Evolutionary conservation across 1,139 yeast genomes (phyloP), one percentile per base, ranked within the genome.

Genomic region (Blastobotrys indianensis): DNA sequence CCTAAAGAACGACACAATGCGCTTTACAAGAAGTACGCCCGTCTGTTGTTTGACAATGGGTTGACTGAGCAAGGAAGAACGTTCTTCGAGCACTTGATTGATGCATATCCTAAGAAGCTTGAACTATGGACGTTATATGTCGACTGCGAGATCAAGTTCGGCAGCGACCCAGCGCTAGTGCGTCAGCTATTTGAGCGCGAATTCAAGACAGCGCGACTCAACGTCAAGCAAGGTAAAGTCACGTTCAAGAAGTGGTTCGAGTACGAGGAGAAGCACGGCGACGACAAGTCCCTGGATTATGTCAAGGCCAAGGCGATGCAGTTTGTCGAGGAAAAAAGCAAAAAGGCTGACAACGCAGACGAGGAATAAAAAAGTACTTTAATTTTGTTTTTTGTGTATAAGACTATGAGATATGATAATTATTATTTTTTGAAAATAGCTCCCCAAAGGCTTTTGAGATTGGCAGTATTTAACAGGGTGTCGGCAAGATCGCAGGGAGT

Each of bases 11-110:
- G 77, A 46, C 96, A 88, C 58, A 75, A 86, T 53, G 94, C 85
- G 53, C 78, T 83, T 49, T 94, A 87, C 13, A 77, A 82, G 59
- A 88, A 85, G 66, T 90, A 86, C 67, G 97, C 95, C 25, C 92
- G 84, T 63, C 69, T 90, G 45, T 97, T 92, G 67, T 92, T 82
- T 63, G 65, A 75, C 54, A 79, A 82, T 62, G 97, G 97, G 55
- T 95, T 87, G 55, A 72, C 86, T 9, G 98, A 92, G 67, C 94
- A 92, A 64, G 98, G 95, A 46, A 80, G 97, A 65, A 85, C 97
- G 1, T 73, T 92, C 56, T 87, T 90, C 60, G 97, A 92, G 70
- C 97, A 97, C 44, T 76, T 92, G 52, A 68, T 92, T 48, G 78
- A 94, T 31, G 94, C 88, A 61, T 94, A 86, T 42, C 94, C 97